These are phyloP conservation scores for Neodidymelliopsis sp. DNA, from an alignment of 2,329 filamentous ascomycete genomes.

Conservation along the genomic window DNA sequence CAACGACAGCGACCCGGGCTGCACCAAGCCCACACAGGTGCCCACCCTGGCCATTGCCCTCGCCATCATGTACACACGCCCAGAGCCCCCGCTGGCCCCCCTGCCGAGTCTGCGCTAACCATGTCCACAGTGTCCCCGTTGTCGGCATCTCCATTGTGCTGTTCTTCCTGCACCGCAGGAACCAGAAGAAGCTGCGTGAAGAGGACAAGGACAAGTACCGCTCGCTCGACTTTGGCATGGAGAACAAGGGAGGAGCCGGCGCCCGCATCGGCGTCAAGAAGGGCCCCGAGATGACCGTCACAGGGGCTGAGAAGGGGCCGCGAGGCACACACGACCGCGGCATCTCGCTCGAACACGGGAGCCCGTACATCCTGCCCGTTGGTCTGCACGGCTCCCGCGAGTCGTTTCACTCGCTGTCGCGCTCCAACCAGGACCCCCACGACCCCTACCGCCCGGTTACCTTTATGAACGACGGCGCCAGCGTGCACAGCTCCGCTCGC, in stretches of 20 bases:
- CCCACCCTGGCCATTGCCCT: slow-evolving; percentile 45
- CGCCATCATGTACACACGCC: slow-evolving; percentile 41
- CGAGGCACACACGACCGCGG: slow-evolving; percentile 53
- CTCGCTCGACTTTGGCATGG: slow-evolving; percentile 91
- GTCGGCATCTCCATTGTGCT: slow-evolving; percentile 71
- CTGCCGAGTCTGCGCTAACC: slow-evolving; percentile 31
- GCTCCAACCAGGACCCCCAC: slow-evolving; percentile 74
- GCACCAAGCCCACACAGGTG: slow-evolving; percentile 45
- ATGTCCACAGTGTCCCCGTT: slow-evolving; percentile 75
- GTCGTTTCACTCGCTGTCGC: slow-evolving; percentile 84
- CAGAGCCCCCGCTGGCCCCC: no score
- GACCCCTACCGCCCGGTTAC: slow-evolving; percentile 80
- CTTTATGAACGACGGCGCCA: slow-evolving; percentile 60
- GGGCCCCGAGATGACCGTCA: slow-evolving; percentile 65
- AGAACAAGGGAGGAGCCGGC: slow-evolving; percentile 51
- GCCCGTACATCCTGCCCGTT: slow-evolving; percentile 92
- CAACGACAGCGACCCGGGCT: slow-evolving; percentile 44
- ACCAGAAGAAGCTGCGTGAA: slow-evolving; percentile 71
- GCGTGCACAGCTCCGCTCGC: slow-evolving; percentile 43
- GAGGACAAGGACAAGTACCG: slow-evolving; percentile 93
- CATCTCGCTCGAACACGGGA: slow-evolving; percentile 70
- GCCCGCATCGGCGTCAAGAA: slow-evolving; percentile 49
- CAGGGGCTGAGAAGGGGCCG: slow-evolving; percentile 55
- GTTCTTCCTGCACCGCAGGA: slow-evolving; percentile 79
- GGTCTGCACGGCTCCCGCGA: slow-evolving; percentile 80